Evolutionary conservation across 352 stramenopile species (phyloP).

Genomic region (Chloridella minuta): DNA sequence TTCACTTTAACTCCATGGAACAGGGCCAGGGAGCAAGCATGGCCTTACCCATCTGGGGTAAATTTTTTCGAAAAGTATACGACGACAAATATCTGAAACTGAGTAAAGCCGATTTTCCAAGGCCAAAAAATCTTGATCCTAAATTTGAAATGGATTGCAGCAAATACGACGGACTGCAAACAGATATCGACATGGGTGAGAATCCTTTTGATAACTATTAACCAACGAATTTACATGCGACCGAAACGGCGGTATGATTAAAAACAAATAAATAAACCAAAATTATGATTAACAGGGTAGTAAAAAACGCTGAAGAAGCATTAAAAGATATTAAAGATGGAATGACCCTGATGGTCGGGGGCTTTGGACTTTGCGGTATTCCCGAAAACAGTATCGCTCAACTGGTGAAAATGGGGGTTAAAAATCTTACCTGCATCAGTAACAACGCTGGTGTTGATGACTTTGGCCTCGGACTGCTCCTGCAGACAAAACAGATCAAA

Average conservation of each 20-base stretch:
- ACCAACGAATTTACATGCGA: not conserved
- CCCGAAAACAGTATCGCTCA: conserved; percentile 50
- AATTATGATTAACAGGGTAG: conserved; percentile 29
- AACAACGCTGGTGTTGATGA: conserved; percentile 67
- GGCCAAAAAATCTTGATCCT: not conserved
- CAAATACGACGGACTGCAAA: not conserved
- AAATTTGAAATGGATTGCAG: not conserved
- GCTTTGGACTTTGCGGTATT: conserved; percentile 56
- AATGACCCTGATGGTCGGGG: conserved; percentile 40
- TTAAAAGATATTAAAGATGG: conserved; percentile 34
- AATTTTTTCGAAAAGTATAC: not conserved
- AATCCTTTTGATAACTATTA: not conserved
- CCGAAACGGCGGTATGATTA: not conserved
- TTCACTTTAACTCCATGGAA: not conserved
- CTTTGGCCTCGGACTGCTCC: conserved; percentile 54
- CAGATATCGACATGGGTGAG: not conserved
- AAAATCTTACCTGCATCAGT: conserved; percentile 46
- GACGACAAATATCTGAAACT: not conserved
- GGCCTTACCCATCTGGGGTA: not conserved
- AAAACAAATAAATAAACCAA: not conserved
- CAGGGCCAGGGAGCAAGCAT: not conserved
- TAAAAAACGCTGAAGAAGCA: conserved; percentile 29
- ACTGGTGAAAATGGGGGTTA: conserved; percentile 39
- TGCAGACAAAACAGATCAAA: conserved; percentile 68
- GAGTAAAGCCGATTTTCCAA: not conserved